Evolutionary conservation across 2,329 filamentous ascomycete genomes (phyloP).

Genomic region (Claviceps quebecensis): DNA sequence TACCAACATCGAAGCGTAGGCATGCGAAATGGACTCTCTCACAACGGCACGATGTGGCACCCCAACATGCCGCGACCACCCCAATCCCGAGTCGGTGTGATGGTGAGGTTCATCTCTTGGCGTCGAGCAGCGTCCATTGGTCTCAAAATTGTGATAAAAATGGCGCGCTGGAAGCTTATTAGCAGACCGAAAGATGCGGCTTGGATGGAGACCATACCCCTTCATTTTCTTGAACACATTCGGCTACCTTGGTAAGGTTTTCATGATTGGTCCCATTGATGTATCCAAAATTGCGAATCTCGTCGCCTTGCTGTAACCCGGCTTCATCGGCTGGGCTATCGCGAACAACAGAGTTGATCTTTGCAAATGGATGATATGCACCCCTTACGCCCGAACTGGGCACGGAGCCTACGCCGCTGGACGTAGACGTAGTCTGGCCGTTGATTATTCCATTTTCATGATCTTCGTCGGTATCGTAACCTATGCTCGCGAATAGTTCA

Average conservation of each 20-base stretch:
- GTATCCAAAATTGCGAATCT: constrained; percentile 71
- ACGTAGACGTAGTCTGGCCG: constrained; percentile 5
- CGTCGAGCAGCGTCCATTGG: constrained; percentile 25
- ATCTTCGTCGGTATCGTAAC: constrained; percentile 23
- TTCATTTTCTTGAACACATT: constrained; percentile 80
- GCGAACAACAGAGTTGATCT: constrained; percentile 68
- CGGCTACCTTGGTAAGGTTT: constrained; percentile 69
- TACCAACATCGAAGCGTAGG: neutral
- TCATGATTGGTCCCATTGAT: constrained; percentile 80
- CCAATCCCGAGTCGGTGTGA: constrained; percentile 72
- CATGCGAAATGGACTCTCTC: neutral
- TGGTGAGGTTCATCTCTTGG: constrained; percentile 51
- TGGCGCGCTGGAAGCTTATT: constrained; percentile 38
- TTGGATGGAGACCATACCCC: constrained; percentile 46
- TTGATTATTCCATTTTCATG: constrained; percentile 18
- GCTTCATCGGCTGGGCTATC: constrained; percentile 72
- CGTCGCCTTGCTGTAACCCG: constrained; percentile 67
- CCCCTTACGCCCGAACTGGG: constrained; percentile 16
- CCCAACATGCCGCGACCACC: constrained; percentile 80
- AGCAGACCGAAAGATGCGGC: constrained; percentile 10
- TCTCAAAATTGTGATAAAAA: constrained; percentile 54
- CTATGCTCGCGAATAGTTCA: constrained; percentile 67
- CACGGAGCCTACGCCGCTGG: constrained; percentile 17
- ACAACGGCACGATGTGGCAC: constrained; percentile 77
- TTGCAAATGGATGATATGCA: constrained; percentile 52